Conservation (phyloP, 805 yeast species). For the Vanderwaltozyma verrucispora region DNA sequence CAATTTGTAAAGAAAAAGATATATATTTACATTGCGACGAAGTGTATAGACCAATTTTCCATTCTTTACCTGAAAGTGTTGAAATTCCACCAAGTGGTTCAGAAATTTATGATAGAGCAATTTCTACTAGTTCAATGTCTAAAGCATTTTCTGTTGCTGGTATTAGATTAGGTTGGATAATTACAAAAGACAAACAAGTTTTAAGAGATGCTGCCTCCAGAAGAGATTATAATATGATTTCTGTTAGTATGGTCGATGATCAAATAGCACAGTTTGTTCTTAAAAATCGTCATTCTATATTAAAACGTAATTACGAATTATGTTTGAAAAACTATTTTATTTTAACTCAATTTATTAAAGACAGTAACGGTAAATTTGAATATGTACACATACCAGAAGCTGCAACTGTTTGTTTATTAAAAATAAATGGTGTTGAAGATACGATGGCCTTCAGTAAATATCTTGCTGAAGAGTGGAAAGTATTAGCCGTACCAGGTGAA, state of each 20-base stretch:
- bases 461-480: conserved; percentile 28
- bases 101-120: conserved; percentile 33
- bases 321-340: conserved; percentile 31
- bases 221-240: conserved; percentile 43
- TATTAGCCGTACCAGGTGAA: conserved; percentile 42
- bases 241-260: conserved; percentile 40
- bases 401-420: conserved; percentile 39
- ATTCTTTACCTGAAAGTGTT: conserved; percentile 22
- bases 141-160: conserved; percentile 47
- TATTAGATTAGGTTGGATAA: conserved; percentile 44
- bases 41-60: conserved; percentile 44
- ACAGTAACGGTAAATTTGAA: conserved; percentile 26
- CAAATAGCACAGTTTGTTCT: conserved; percentile 35
- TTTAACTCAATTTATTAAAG: conserved; percentile 28
- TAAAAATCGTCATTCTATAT: conserved; percentile 25
- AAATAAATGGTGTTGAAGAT: conserved; percentile 23
- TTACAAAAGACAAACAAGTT: conserved; percentile 26
- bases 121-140: conserved; percentile 42
- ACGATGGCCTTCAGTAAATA: conserved; percentile 29
- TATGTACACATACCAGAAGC: conserved; percentile 36
- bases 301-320: conserved; percentile 32
- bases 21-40: conserved; percentile 39
- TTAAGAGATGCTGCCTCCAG: conserved; percentile 29
- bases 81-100: conserved; percentile 32
- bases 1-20: conserved; percentile 28